Percentiles rank a stretch among this genome's conserved stretches.
phyloP scores from a whole-genome alignment of 2,329 filamentous ascomycete species.

The Aureobasidium leucospermi region DNA sequence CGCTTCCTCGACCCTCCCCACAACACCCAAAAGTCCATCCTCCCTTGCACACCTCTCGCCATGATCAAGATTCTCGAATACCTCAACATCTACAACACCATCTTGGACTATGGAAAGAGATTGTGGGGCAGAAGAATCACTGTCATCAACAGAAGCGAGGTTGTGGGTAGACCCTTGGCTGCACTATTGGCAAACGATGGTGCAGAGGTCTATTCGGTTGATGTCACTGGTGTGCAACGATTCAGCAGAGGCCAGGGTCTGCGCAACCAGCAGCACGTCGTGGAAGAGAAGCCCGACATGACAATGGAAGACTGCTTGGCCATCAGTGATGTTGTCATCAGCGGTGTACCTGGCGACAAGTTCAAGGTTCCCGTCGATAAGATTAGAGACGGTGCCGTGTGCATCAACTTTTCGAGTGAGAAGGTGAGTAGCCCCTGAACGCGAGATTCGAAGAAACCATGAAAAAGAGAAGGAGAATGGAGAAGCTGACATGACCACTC shows the following conservation, averaged over 20 bases:
- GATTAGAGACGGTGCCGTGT: conserved; percentile 85
- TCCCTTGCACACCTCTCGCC: conserved; percentile 92
- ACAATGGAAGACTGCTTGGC: conserved; percentile 73
- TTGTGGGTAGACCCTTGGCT: conserved; percentile 86
- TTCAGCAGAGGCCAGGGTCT: conserved; percentile 88
- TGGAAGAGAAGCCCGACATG: conserved; percentile 75
- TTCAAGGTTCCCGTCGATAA: conserved; percentile 85
- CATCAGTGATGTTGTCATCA: conserved; percentile 88
- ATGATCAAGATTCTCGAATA: conserved; percentile 97
- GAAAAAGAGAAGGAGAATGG: background rate
- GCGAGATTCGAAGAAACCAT: background rate
- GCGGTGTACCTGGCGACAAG: conserved; percentile 77
- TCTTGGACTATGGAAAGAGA: conserved; percentile 85
- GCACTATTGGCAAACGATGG: conserved; percentile 94
- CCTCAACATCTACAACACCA: conserved; percentile 91
- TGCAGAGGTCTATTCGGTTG: conserved; percentile 89
- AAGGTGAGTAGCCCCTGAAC: conserved; percentile 44
- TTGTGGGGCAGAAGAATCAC: conserved; percentile 91
- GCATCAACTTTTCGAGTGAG: conserved; percentile 95
- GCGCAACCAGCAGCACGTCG: conserved; percentile 76
- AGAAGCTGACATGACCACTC: background rate
- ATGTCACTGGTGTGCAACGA: conserved; percentile 82
- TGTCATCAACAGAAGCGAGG: conserved; percentile 92
- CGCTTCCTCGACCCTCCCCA: conserved; percentile 78
- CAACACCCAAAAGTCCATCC: conserved; percentile 77